A percentile compares a stretch with the other conserved stretches of the same genome.
phyloP scores from a whole-genome alignment of 768 basidiomycete species.

The Suillus paluster region DNA sequence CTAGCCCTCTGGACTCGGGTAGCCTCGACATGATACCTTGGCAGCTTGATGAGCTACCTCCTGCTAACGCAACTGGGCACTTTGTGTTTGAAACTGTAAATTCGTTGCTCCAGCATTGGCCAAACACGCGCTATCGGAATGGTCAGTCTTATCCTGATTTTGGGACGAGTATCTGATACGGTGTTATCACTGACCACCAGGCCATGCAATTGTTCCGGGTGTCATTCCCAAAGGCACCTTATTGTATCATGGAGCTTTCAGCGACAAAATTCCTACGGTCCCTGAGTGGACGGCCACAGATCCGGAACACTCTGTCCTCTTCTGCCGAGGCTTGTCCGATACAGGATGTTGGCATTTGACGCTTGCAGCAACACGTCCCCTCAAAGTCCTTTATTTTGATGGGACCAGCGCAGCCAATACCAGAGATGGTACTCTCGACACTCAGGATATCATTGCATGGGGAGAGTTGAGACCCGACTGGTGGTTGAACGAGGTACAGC shows the following conservation, averaged over 20 bases:
- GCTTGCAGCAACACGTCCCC: constrained; percentile 22
- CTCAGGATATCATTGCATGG: constrained; percentile 53
- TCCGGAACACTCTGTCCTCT: constrained; percentile 43
- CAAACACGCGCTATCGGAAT: constrained; percentile 51
- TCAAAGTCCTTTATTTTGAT: constrained; percentile 39
- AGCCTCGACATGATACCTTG: constrained; percentile 16
- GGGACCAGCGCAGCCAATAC: constrained; percentile 37
- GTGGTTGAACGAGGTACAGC: constrained; percentile 34
- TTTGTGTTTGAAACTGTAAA: constrained; percentile 39
- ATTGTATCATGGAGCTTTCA: constrained; percentile 19
- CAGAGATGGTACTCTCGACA: constrained; percentile 36
- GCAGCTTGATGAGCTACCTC: constrained; percentile 27
- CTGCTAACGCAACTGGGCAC: constrained; percentile 32
- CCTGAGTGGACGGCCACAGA: constrained; percentile 43
- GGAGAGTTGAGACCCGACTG: constrained; percentile 29
- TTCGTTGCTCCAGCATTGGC: constrained; percentile 47
- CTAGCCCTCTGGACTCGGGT: not conserved
- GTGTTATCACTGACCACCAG: not conserved
- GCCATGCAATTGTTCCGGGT: constrained; percentile 11
- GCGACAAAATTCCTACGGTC: constrained; percentile 26
- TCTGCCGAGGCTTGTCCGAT: constrained; percentile 30
- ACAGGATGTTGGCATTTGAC: constrained; percentile 22
- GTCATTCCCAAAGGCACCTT: constrained; percentile 13
- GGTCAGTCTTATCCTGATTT: constrained; percentile 28
- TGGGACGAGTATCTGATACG: not conserved